These are phyloP conservation scores for Hypomyces rosellus DNA, from an alignment of 2,329 filamentous ascomycete species.

Conservation along the genomic window DNA sequence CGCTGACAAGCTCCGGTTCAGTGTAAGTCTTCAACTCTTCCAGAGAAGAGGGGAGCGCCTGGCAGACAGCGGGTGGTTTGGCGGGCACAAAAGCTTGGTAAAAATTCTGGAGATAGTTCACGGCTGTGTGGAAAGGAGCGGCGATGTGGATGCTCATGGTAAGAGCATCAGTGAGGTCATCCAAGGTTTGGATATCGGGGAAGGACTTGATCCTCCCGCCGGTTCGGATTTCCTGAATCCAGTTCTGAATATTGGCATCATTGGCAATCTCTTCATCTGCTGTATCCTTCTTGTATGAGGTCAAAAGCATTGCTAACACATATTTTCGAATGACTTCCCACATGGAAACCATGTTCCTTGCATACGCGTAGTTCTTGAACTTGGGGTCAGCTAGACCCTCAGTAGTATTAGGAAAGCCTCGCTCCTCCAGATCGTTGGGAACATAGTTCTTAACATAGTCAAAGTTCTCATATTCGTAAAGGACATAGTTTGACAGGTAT, in stretches of 20 bases:
- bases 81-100: conserved; percentile 43
- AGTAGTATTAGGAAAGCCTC: conserved; percentile 35
- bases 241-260: conserved; percentile 28
- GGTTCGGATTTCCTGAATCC: conserved; percentile 35
- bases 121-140: conserved; percentile 41
- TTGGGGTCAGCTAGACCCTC: conserved; percentile 24
- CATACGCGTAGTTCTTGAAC: conserved; percentile 45
- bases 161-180: conserved; percentile 37
- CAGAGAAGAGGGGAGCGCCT: conserved; percentile 25
- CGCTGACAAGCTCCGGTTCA: conserved; percentile 24
- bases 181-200: conserved; percentile 35
- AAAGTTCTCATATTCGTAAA: conserved; percentile 37
- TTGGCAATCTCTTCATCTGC: conserved; percentile 19
- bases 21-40: conserved; percentile 23
- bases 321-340: conserved; percentile 31
- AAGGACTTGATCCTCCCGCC: conserved; percentile 35
- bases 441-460: conserved; percentile 39
- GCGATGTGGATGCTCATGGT: conserved; percentile 49
- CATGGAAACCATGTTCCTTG: conserved; percentile 38
- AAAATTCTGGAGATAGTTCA: conserved; percentile 47
- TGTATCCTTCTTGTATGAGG: conserved; percentile 22
- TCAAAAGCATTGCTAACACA: conserved; percentile 32
- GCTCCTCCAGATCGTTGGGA: conserved; percentile 36
- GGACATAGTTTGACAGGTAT: conserved; percentile 31
- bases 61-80: conserved; percentile 35